Evolutionary conservation across 805 yeast genomes (phyloP).

Genomic region (Ogataea nitratoaversa): DNA sequence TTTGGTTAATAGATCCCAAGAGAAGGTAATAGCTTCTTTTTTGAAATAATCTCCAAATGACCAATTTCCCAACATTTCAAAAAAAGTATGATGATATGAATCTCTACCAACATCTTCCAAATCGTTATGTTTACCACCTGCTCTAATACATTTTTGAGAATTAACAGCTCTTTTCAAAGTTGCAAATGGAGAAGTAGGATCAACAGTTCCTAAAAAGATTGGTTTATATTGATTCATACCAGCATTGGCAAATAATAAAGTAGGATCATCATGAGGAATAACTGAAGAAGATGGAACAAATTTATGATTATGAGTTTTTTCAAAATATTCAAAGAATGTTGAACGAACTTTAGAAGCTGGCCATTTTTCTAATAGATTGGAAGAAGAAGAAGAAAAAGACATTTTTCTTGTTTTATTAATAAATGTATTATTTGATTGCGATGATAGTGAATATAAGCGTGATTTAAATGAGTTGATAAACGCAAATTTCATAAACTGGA

Average conservation of each 20-base stretch:
- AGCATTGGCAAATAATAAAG: constrained; percentile 93
- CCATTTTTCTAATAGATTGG: constrained; percentile 38
- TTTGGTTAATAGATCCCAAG: constrained; percentile 88
- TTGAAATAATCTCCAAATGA: constrained; percentile 99
- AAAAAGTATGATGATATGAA: constrained; percentile 96
- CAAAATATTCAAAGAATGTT: constrained; percentile 83
- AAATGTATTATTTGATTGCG: too few species aligned
- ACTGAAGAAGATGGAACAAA: constrained; percentile 92
- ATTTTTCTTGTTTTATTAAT: constrained; percentile 1
- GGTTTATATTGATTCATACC: constrained; percentile 99
- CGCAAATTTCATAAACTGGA: background rate
- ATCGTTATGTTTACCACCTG: constrained; percentile 99
- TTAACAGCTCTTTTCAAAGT: constrained; percentile 83
- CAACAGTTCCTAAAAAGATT: constrained; percentile 94
- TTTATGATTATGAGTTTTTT: constrained; percentile 57
- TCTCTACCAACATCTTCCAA: constrained; percentile 98
- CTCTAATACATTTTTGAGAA: constrained; percentile 98
- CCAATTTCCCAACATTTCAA: constrained; percentile 99
- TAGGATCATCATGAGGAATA: constrained; percentile 97
- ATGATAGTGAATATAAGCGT: background rate
- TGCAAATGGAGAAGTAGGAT: constrained; percentile 86
- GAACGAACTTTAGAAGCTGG: constrained; percentile 55
- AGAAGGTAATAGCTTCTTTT: constrained; percentile 80
- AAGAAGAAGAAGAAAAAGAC: constrained; percentile 11
- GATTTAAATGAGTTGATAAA: background rate